These are phyloP conservation scores for Leptographium galeiforme DNA, from an alignment of 2,329 filamentous ascomycete species.

Conservation along the genomic window DNA sequence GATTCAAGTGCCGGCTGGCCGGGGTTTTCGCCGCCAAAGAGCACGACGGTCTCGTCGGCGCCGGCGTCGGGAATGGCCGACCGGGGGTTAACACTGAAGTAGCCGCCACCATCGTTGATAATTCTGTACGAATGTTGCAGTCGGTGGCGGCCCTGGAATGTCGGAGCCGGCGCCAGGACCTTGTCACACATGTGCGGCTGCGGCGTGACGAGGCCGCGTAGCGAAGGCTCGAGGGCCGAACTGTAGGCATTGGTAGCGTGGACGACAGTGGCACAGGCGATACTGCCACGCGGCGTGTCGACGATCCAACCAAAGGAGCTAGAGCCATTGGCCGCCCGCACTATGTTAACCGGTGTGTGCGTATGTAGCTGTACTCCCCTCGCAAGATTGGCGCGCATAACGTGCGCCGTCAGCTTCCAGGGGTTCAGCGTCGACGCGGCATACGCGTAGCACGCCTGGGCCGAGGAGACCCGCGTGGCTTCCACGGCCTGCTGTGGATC, in stretches of 20 bases:
- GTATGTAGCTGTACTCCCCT: neutral
- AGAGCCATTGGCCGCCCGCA: neutral
- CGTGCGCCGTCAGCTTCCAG: slow-evolving; percentile 1
- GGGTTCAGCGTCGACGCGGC: slow-evolving; percentile 1
- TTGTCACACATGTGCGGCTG: slow-evolving; percentile 3
- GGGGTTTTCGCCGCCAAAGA: slow-evolving; percentile 2
- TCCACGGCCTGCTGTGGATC: neutral
- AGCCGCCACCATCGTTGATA: neutral
- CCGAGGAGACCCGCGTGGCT: neutral
- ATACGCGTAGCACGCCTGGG: slow-evolving; percentile 1
- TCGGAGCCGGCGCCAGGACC: neutral
- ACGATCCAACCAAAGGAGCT: neutral
- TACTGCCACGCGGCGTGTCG: neutral
- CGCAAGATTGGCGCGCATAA: slow-evolving; percentile 1
- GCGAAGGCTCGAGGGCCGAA: neutral
- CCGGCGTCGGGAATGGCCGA: neutral
- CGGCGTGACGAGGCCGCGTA: slow-evolving; percentile 1
- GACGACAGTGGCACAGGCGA: neutral
- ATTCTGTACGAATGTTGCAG: slow-evolving; percentile 2
- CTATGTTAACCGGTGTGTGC: neutral
- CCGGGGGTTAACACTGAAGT: slow-evolving; percentile 3
- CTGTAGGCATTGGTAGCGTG: slow-evolving; percentile 4
- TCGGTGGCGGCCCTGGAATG: neutral
- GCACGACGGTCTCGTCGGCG: neutral
- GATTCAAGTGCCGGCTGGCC: neutral